Base-by-base conservation (phyloP, 345 rosid genomes). In the Hibiscus syriacus region DNA sequence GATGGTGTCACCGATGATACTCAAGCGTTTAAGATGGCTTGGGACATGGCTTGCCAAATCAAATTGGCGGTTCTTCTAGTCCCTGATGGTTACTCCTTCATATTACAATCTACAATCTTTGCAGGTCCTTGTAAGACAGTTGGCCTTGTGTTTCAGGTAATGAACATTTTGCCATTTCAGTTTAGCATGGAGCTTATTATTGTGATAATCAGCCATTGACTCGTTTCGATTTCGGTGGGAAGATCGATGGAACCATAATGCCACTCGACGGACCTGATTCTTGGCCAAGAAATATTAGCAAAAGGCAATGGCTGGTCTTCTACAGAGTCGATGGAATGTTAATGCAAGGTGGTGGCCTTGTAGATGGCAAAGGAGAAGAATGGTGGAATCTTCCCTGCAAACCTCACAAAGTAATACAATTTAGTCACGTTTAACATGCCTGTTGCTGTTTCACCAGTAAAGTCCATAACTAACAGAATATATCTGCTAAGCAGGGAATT, bases 341-440 rank as follows among this genome's bases (percentile, higher is more conserved):
- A 23, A 76, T 92, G 72, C 82, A 75, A 81, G 98, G 97, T 49
- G 86, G 82, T 9, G 93, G 97, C 64, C 67, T 76, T 12, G 79
- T 90, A 66, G 79, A 92, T 71, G 97, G 96, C 46, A 79, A 84
- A 75, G 98, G 98, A 64, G 76, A 86, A 27, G 87, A 92, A 78
- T 92, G 97, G 98, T 92, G 98, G 97, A 78, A 87, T 76, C 91
- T 92, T 60, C 93, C 98, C 54, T 92, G 97, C 76, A 88, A 92
- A 76, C 98, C 97, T 43, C 97, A 88, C 85, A 92, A 83, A 76
- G 92, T 34, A 10, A 16, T 4, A 7, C 38, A 38, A 25, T 17
- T 19, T 17, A 6, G 1, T 30, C 56, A 49, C 11, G 32, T 48
- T 26, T 13, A 30, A 66, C 11, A 45, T 29, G 32, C 36, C 12